A percentile compares a stretch with the other conserved stretches of the same genome.
Evolutionary conservation across 371 early-diverging fungal species (phyloP).

Genomic region (Mucor mucedo): DNA sequence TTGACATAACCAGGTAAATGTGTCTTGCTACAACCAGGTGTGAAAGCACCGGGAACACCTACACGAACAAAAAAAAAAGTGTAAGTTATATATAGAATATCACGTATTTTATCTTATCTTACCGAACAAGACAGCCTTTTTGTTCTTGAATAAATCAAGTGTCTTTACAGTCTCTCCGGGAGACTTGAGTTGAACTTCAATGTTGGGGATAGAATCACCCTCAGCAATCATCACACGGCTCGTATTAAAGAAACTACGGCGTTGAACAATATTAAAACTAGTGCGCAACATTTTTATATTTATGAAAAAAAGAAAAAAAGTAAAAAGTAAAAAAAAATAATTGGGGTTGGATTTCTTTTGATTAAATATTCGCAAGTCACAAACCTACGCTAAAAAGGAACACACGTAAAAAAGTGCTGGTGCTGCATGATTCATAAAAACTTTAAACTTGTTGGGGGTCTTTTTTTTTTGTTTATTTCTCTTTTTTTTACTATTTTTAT

Average conservation of each 20-base stretch:
- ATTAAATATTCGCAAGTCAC: neutral
- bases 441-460: constrained; percentile 1
- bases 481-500: neutral
- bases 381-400: neutral
- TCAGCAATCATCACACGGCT: constrained; percentile 31
- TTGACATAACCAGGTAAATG: constrained; percentile 77
- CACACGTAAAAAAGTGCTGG: too few relatives aligned
- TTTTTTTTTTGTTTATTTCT: constrained; percentile 3
- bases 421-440: constrained; percentile 1
- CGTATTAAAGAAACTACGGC: constrained; percentile 29
- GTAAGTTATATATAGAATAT: neutral
- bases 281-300: constrained; percentile 21
- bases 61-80: neutral
- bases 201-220: constrained; percentile 43
- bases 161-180: constrained; percentile 51
- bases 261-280: constrained; percentile 19
- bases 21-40: constrained; percentile 67
- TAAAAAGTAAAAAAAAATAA: constrained; percentile 1
- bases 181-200: constrained; percentile 47
- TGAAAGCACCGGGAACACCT: constrained; percentile 69
- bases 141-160: constrained; percentile 49
- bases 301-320: neutral
- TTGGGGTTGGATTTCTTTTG: neutral
- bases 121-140: constrained; percentile 56
- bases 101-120: neutral